Percentiles rank a stretch among this genome's conserved stretches.
These are phyloP conservation scores for Scedosporium aurantiacum DNA, from an alignment of 2,329 filamentous ascomycete species.

Conservation along the genomic window DNA sequence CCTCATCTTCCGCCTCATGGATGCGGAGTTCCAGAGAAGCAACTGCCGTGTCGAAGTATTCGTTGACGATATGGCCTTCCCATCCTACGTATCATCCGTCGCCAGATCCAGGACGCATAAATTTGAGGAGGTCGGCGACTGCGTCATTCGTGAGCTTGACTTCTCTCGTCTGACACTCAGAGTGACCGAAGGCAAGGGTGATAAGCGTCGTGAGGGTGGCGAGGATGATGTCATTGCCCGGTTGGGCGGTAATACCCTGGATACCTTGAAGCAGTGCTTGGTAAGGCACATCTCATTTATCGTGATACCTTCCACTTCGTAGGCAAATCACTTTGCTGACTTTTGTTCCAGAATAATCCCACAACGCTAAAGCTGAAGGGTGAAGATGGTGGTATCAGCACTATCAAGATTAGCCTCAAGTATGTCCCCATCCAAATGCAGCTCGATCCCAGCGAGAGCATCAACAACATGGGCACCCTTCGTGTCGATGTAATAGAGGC, in stretches of 20 bases:
- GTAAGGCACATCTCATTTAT: constrained; percentile 34
- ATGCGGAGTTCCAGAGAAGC: constrained; percentile 69
- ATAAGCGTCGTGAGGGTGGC: constrained; percentile 59
- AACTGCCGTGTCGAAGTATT: constrained; percentile 75
- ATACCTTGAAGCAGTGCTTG: constrained; percentile 78
- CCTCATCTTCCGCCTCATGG: constrained; percentile 87
- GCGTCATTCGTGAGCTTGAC: constrained; percentile 93
- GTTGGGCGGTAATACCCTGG: constrained; percentile 72
- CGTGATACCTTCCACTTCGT: background rate
- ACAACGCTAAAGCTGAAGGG: constrained; percentile 72
- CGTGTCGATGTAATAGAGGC: constrained; percentile 89
- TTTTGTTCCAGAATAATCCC: constrained; percentile 63
- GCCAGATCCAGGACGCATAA: constrained; percentile 57
- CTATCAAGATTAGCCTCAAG: constrained; percentile 82
- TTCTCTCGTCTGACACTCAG: constrained; percentile 87
- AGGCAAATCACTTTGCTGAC: background rate
- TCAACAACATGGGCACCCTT: constrained; percentile 96
- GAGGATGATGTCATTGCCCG: constrained; percentile 71
- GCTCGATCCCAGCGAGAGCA: constrained; percentile 87
- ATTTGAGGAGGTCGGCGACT: constrained; percentile 90
- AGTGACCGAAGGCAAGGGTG: constrained; percentile 61
- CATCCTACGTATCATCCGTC: constrained; percentile 72
- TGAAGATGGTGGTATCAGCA: constrained; percentile 63
- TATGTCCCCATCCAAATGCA: constrained; percentile 92
- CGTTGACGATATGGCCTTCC: constrained; percentile 91